Base-by-base conservation (phyloP, 2,329 filamentous ascomycete genomes). In the Acarospora socialis region DNA sequence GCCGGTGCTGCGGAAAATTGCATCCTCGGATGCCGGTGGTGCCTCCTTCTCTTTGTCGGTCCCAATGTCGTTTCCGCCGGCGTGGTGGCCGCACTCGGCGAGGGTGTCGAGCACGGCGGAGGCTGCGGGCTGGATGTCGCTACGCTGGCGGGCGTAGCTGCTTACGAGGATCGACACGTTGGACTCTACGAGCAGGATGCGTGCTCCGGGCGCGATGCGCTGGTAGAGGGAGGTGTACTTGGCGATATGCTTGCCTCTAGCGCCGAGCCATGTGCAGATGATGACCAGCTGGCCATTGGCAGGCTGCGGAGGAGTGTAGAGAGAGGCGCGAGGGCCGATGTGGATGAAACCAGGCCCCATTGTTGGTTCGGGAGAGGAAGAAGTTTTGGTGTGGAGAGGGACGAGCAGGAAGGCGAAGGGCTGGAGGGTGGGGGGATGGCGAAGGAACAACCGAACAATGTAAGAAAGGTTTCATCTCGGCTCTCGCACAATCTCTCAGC, bases 201-300 rank as follows among this genome's bases (percentile, higher is more conserved):
- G 41, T 9, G 50, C 38, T 5, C 36, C 23, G 1, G 49, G 49
- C 18, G 46, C 45, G 7, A 46, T 37, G 7, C 25, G 32, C 18
- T 42, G 37, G 36, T 53, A 52, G n/a, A 43, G 36, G 5, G 39
- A 19, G 14, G 43, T 43, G 34, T 55, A 54, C 28, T 53, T 55
- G 6, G 41, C 28, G 23, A 53, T 50, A 28, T 51, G 42, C 26
- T 46, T 46, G n/a, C 38, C 42, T 3, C 41, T 32, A 6, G 50
- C 51, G 10, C 43, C 46, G 39, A 52, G 45, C 49, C 50, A 53
- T 15, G 43, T 45, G 38, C 38, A 47, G 13, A 46, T 22, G 13
- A 47, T 39, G 22, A 43, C 34, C 6, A 45, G 32, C 5, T 35
- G n/a, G n/a, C 28, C 21, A 12, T 14, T 4, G 4, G 10, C 26